Evolutionary conservation across 306 rosid species (phyloP).

Genomic region (Canavalia gladiata): DNA sequence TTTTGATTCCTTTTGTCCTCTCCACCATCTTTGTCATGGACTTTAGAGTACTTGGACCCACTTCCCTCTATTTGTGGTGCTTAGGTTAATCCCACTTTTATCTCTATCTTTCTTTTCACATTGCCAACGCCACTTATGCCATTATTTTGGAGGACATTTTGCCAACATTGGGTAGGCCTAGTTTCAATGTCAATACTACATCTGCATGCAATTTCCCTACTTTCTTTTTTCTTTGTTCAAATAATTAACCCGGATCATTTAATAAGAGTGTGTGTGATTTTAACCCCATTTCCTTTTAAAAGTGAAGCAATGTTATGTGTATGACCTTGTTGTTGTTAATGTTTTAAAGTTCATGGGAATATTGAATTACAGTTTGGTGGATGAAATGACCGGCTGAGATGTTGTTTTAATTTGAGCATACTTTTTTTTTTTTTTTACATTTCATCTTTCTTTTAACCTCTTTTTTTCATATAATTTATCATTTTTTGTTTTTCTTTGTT

Average conservation of each 20-base stretch:
- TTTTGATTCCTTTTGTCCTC: constrained; percentile 52
- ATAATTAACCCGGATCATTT: background rate
- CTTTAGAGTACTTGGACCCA: constrained; percentile 40
- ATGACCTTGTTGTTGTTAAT: constrained; percentile 1
- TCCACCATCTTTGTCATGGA: constrained; percentile 49
- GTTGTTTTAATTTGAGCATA: background rate
- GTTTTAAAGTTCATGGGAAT: constrained; percentile 18
- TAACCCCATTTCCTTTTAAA: constrained; percentile 18
- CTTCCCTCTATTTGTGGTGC: constrained; percentile 1
- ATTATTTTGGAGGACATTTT: constrained; percentile 38
- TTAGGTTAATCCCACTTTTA: constrained; percentile 34
- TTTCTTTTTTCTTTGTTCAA: background rate
- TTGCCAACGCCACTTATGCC: constrained; percentile 20
- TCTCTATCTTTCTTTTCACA: constrained; percentile 29
- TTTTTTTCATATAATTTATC: too few species aligned
- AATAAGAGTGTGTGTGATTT: background rate
- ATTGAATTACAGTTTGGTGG: background rate
- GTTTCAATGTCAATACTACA: constrained; percentile 31
- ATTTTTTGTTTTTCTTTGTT: too few species aligned
- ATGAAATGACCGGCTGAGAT: constrained; percentile 20
- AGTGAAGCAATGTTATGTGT: constrained; percentile 10
- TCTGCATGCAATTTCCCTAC: constrained; percentile 27
- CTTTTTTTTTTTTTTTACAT: too few species aligned
- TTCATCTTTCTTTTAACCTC: too few species aligned
- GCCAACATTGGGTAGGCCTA: constrained; percentile 28